These are phyloP conservation scores for Paratinospora sagittata DNA, from an alignment of 164 flowering plant species.

Conservation along the genomic window DNA sequence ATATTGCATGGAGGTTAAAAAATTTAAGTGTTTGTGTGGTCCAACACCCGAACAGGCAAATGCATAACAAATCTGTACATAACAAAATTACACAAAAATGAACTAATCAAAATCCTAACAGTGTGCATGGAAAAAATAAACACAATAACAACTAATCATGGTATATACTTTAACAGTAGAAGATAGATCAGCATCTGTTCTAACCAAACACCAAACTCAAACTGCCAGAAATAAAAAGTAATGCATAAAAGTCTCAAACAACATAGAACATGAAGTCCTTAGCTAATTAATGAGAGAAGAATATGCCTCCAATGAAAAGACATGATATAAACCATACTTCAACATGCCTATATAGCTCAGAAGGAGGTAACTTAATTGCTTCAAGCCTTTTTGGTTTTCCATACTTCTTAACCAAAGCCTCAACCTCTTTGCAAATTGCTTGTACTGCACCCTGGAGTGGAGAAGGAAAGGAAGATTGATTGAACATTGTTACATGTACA, in stretches of 20 bases:
- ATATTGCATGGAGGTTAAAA: too few species aligned
- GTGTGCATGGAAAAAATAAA: background rate
- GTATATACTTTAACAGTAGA: background rate
- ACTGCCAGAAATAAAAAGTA: background rate
- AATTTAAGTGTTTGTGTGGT: too few species aligned
- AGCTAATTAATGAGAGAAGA: background rate
- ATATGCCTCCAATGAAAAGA: slow-evolving; percentile 4
- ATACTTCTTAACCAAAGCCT: slow-evolving; percentile 61
- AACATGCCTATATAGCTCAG: slow-evolving; percentile 82
- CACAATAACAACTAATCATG: too few species aligned
- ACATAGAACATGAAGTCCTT: background rate
- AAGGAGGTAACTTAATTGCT: slow-evolving; percentile 87
- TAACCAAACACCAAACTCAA: background rate
- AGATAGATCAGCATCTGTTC: background rate
- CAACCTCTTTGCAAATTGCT: slow-evolving; percentile 75
- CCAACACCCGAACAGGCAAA: too few species aligned
- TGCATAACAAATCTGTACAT: too few species aligned
- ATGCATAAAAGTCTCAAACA: background rate
- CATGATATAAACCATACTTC: slow-evolving; percentile 52
- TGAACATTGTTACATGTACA: background rate
- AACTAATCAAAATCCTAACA: too few species aligned
- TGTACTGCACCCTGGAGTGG: slow-evolving; percentile 65
- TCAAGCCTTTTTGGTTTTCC: slow-evolving; percentile 95
- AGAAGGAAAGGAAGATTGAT: background rate
- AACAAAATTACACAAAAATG: too few species aligned